A percentile compares a stretch with the other conserved stretches of the same genome.
phyloP scores from a whole-genome alignment of 305 asterid genomes.

The Plantago rigida region DNA sequence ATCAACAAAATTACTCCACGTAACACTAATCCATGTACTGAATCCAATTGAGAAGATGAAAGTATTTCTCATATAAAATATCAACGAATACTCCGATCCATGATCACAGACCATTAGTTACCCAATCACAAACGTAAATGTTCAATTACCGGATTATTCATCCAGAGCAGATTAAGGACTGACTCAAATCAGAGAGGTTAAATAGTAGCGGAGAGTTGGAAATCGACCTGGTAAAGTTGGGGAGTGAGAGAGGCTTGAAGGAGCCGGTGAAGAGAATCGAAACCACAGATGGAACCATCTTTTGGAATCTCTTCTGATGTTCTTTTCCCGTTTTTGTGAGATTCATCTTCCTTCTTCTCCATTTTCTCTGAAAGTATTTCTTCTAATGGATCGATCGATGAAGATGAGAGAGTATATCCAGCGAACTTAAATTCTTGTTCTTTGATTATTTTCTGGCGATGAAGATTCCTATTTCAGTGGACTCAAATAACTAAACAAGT shows the following conservation, averaged over 20 bases:
- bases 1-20: background rate
- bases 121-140: no score
- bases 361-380: constrained; percentile 17
- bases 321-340: constrained; percentile 33
- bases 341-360: constrained; percentile 39
- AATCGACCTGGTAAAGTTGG: constrained; percentile 54
- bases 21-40: background rate
- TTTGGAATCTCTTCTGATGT: constrained; percentile 23
- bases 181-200: no score
- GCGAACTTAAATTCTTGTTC: no score
- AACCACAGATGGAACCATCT: constrained; percentile 69
- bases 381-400: background rate
- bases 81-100: no score
- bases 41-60: background rate
- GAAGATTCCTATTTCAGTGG: no score
- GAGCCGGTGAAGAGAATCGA: constrained; percentile 73
- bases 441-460: no score
- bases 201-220: no score
- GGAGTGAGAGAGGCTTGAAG: constrained; percentile 67
- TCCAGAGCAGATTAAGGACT: no score
- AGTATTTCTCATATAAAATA: no score
- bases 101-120: no score
- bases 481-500: no score
- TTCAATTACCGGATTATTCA: no score
- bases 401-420: background rate